phyloP scores from a whole-genome alignment of 139 green algal genomes.

The Coccomyxa sp. region DNA sequence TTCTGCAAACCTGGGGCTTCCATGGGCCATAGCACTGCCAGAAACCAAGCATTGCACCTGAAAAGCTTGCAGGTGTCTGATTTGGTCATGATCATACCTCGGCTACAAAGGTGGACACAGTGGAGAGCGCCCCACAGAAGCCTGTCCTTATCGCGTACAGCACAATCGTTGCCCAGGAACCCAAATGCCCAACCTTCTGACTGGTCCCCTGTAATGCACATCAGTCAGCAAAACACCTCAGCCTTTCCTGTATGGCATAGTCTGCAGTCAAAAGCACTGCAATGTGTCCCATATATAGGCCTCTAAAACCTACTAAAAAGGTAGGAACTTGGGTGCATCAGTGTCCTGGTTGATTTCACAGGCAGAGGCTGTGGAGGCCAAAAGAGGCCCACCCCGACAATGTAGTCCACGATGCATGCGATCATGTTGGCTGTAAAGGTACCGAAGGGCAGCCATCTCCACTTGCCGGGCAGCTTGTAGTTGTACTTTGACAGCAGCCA shows the following conservation, averaged over 20 bases:
- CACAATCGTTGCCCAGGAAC: conserved; percentile 33
- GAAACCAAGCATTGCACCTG: background rate
- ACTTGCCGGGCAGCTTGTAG: conserved; percentile 17
- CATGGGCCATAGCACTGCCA: background rate
- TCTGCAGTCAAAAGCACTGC: background rate
- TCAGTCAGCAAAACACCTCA: background rate
- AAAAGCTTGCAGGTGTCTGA: background rate
- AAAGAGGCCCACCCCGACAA: conserved; percentile 18
- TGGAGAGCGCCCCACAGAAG: conserved; percentile 65
- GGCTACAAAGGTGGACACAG: conserved; percentile 75
- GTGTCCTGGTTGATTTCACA: no score
- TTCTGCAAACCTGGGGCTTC: conserved; percentile 1
- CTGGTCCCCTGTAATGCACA: conserved; percentile 5
- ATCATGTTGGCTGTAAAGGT: conserved; percentile 73
- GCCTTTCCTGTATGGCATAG: no score
- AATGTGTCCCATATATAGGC: background rate
- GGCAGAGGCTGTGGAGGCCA: no score
- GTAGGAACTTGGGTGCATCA: no score
- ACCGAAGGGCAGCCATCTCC: conserved; percentile 63
- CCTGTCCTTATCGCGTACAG: conserved; percentile 35
- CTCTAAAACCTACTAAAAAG: background rate
- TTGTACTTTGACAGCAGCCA: conserved; percentile 68
- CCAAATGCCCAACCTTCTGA: background rate
- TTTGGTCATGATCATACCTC: conserved; percentile 46
- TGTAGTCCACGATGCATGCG: conserved; percentile 47